phyloP scores from a whole-genome alignment of 192 early-diverging fungal genomes.

The Coemansia sp. region DNA sequence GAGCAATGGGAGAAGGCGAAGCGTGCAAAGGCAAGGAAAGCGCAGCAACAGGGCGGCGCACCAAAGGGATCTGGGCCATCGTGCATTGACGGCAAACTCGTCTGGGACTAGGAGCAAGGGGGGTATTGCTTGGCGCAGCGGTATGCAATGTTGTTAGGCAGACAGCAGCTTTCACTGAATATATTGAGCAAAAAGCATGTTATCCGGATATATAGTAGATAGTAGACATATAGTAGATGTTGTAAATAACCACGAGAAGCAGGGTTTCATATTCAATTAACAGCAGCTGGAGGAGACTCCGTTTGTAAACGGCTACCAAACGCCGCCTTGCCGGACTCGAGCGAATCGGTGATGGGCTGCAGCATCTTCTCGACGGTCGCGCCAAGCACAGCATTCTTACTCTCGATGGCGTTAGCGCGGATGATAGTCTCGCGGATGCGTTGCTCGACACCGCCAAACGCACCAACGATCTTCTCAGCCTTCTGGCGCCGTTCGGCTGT shows the following conservation, averaged over 20 bases:
- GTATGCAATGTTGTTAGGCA: no score
- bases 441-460: conserved; percentile 30
- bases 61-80: conserved; percentile 6
- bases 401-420: conserved; percentile 27
- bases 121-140: no score
- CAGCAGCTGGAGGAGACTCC: not conserved
- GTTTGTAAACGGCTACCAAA: conserved; percentile 11
- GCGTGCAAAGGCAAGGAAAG: conserved; percentile 6
- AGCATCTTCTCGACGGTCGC: conserved; percentile 45
- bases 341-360: conserved; percentile 45
- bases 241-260: no score
- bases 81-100: conserved; percentile 36
- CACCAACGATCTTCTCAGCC: conserved; percentile 44
- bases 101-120: conserved; percentile 50
- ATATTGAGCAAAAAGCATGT: no score
- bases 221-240: no score
- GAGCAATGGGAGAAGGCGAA: conserved; percentile 47
- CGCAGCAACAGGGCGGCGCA: not conserved
- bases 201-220: no score
- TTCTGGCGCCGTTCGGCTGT: conserved; percentile 36
- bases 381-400: conserved; percentile 36
- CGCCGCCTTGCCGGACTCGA: conserved; percentile 26
- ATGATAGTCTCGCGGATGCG: conserved; percentile 40
- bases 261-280: not conserved
- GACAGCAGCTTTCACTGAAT: no score